Conservation (phyloP, 2,329 filamentous ascomycete genomes). For the Aspergillus carbonarius region DNA sequence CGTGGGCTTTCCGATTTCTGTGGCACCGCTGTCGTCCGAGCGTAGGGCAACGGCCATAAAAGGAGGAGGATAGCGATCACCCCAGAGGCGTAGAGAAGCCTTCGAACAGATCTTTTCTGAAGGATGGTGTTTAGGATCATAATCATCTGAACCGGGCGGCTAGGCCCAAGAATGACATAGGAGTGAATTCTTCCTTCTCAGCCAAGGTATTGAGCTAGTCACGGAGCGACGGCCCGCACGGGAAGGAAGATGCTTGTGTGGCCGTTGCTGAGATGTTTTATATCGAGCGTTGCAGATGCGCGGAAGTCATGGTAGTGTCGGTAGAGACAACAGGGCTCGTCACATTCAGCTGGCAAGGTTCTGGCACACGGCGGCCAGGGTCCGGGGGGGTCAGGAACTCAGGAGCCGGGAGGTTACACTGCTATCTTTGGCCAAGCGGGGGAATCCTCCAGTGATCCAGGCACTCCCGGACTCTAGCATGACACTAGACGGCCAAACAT, state of each 20-base stretch:
- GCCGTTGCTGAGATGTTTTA: too few relatives aligned
- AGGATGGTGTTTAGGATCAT: slow-evolving; percentile 6
- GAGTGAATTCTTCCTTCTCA: background rate
- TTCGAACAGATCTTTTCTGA: background rate
- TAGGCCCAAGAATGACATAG: background rate
- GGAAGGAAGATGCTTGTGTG: too few relatives aligned
- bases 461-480: background rate
- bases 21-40: background rate
- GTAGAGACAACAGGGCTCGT: background rate
- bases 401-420: background rate
- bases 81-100: background rate
- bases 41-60: slow-evolving; percentile 1
- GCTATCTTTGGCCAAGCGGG: background rate
- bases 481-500: background rate
- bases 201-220: background rate
- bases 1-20: background rate
- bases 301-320: background rate
- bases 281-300: too few relatives aligned
- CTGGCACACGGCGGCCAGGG: background rate
- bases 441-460: background rate
- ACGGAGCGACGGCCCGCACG: background rate
- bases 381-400: background rate
- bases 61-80: slow-evolving; percentile 1
- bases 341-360: background rate
- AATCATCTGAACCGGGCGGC: background rate